Conservation (phyloP, 2,329 filamentous ascomycete genomes). For the Talaromyces funiculosus region DNA sequence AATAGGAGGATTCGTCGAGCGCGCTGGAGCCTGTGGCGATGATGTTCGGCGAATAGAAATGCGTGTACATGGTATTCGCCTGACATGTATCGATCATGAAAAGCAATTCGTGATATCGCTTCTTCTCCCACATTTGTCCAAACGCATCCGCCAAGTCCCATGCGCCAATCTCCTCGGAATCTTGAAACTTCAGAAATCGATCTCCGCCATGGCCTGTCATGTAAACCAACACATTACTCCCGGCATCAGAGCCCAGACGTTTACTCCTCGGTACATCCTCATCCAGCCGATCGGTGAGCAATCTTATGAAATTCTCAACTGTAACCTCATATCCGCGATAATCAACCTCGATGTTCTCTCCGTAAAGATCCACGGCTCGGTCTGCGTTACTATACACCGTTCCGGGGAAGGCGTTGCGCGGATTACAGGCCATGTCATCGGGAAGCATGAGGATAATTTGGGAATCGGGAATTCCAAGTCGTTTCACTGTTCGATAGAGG, state of each 20-base stretch:
- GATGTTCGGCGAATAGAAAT: constrained; percentile 97
- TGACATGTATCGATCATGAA: constrained; percentile 99
- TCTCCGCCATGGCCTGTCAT: constrained; percentile 99
- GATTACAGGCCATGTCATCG: constrained; percentile 99
- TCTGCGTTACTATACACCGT: constrained; percentile 98
- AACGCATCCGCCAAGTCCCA: constrained; percentile 96
- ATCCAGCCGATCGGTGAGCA: constrained; percentile 88
- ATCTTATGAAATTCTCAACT: constrained; percentile 94
- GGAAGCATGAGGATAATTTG: constrained; percentile 99
- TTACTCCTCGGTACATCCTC: constrained; percentile 95
- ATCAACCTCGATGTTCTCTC: constrained; percentile 98
- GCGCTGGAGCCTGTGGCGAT: constrained; percentile 96
- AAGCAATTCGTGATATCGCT: constrained; percentile 93
- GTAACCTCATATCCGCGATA: constrained; percentile 98
- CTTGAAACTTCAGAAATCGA: constrained; percentile 97
- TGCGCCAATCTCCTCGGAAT: constrained; percentile 93
- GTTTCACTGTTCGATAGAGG: constrained; percentile 95
- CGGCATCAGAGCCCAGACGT: constrained; percentile 84
- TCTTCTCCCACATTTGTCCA: constrained; percentile 99
- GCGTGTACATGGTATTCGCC: constrained; percentile 98
- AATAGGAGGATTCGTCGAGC: constrained; percentile 93
- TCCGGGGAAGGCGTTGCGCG: constrained; percentile 93
- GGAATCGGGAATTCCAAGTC: constrained; percentile 92
- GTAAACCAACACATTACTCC: constrained; percentile 95
- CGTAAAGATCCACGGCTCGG: constrained; percentile 90